Conservation (phyloP, 495 filamentous ascomycete species). For the Poronia punctata region DNA sequence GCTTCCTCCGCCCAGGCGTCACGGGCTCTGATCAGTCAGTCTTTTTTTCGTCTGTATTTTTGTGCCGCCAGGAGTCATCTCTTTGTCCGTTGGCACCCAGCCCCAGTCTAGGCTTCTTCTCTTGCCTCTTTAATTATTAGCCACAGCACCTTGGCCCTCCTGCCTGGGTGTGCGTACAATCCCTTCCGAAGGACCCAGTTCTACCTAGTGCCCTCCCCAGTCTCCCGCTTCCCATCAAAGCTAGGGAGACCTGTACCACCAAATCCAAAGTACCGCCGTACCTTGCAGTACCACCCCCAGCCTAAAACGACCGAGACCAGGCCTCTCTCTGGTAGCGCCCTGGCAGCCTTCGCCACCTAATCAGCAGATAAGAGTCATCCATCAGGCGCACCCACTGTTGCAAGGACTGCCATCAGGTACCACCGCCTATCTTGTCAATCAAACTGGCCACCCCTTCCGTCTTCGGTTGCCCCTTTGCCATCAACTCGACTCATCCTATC, state of each 20-base stretch:
- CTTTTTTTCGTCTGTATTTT: slow-evolving; percentile 18
- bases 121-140: slow-evolving; percentile 8
- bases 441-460: slow-evolving; percentile 29
- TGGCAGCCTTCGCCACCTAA: slow-evolving; percentile 32
- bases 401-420: slow-evolving; percentile 30
- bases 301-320: slow-evolving; percentile 25
- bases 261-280: neutral
- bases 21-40: slow-evolving; percentile 14
- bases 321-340: slow-evolving; percentile 33
- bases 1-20: slow-evolving; percentile 25
- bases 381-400: slow-evolving; percentile 25
- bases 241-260: slow-evolving; percentile 10
- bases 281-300: slow-evolving; percentile 4
- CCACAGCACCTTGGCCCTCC: slow-evolving; percentile 10
- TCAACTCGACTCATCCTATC: slow-evolving; percentile 9
- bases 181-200: too few relatives aligned
- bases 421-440: slow-evolving; percentile 23
- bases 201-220: slow-evolving; percentile 1
- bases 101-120: slow-evolving; percentile 9
- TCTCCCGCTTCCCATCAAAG: slow-evolving; percentile 9
- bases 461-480: slow-evolving; percentile 16
- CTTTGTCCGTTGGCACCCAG: slow-evolving; percentile 13
- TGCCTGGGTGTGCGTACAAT: too few relatives aligned
- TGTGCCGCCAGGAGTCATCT: slow-evolving; percentile 38
- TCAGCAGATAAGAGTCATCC: slow-evolving; percentile 41